Base-by-base conservation (phyloP, 352 stramenopile species). In the Phytophthora constricta region DNA sequence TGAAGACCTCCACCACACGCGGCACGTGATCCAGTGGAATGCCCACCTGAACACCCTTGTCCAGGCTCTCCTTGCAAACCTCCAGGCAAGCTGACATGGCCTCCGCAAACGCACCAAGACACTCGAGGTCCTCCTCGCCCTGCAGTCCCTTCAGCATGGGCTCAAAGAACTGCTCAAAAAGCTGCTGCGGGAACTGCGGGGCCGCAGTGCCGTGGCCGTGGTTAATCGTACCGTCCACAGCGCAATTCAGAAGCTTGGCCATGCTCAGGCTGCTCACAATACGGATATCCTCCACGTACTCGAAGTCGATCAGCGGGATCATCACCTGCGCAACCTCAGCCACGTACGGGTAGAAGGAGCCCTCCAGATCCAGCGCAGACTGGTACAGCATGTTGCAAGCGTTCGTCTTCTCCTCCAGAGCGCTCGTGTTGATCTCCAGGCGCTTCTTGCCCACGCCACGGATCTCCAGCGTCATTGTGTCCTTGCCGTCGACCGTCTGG, bases 341-440 rank as follows among this genome's bases (percentile, higher is more conserved):
- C n/a, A 96, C 73, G 81, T 94, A 95, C 28, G 85, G 82, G 58
- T 92, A 91, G 70, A 96, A 95, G 43, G 77, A 82, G 16, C 88
- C 88, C 61, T 94, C 67, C 17, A 96, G 69, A 61, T 96, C 88
- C 49, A 95, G 68, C 13, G 88, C 88, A 42, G 77, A 91, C 72
- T 96, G 88, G 73, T 95, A 96, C 4, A 96, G 72, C 88, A 96
- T 96, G 74, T 96, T 93, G 66, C 87, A 92, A 28, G 86, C 88
- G 55, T 93, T 93, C 22, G 80, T 84, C 83, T 96, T 96, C 52
- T 95, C 88, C 57, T 95, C 82, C 22, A 96, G 69, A 55, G 88
- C 86, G 58, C 74, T 92, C 53, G 88, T 96, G 75, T 96, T 93
- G 57, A 96, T 94, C 70, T 93, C 80, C 57, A 96, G 69, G 19